Evolutionary conservation across 352 stramenopile species (phyloP).

Genomic region (Saprolegnia parasitica): DNA sequence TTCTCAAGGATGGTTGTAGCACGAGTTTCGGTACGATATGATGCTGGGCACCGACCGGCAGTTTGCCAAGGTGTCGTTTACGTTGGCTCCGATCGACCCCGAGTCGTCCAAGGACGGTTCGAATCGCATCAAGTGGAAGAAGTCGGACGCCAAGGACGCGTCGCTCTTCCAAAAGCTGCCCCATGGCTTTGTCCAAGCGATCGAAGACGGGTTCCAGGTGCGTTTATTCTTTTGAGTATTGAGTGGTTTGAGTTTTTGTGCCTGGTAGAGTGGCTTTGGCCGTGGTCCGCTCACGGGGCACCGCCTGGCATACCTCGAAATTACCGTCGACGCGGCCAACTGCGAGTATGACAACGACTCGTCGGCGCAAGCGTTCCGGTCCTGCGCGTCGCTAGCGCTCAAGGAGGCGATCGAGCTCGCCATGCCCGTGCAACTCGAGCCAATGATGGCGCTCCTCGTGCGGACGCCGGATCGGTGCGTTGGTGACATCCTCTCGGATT

Average conservation of each 20-base stretch:
- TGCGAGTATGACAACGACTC: conserved; percentile 63
- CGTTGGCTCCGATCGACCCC: conserved; percentile 44
- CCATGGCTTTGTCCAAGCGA: conserved; percentile 54
- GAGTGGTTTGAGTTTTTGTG: neutral
- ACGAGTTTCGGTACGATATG: conserved; percentile 41
- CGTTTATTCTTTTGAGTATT: neutral
- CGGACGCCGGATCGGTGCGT: conserved; percentile 53
- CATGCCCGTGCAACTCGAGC: conserved; percentile 57
- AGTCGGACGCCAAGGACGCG: conserved; percentile 31
- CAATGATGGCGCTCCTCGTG: conserved; percentile 74
- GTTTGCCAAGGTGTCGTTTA: conserved; percentile 56
- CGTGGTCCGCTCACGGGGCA: conserved; percentile 54
- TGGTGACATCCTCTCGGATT: conserved; percentile 68
- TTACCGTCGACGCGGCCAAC: conserved; percentile 51
- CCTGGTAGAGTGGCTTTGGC: conserved; percentile 36
- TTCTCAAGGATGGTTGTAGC: no score
- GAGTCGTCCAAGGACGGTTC: conserved; percentile 28
- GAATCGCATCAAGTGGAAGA: conserved; percentile 56
- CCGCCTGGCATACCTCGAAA: conserved; percentile 60
- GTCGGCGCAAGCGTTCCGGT: conserved; percentile 60
- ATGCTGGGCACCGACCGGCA: conserved; percentile 67
- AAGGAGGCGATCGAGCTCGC: conserved; percentile 56
- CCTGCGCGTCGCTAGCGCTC: conserved; percentile 45
- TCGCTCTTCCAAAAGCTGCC: conserved; percentile 48
- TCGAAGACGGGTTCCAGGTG: conserved; percentile 59